Evolutionary conservation across 306 rosid genomes (phyloP), one percentile per base, ranked within the genome.

Genomic region (Rosa rugosa): DNA sequence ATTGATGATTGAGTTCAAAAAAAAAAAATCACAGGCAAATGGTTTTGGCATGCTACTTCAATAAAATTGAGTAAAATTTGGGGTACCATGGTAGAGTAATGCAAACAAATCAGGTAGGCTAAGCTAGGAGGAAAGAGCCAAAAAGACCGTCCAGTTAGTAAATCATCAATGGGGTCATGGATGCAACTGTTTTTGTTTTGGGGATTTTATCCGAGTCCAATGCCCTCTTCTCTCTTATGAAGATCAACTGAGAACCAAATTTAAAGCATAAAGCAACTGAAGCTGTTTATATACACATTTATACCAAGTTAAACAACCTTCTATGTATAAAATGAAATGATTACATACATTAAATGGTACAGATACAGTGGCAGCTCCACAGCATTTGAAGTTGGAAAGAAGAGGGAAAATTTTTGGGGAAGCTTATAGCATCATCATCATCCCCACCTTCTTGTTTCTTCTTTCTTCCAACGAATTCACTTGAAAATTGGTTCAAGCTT

Each of bases 201-300:
- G 81, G 85, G 72, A 70, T 80, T 22, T 56, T 72, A 84, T 71
- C 86, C 76, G 79, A 87, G 75, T 78, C 83, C 69, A 38, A 81
- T 81, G 87, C 69, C 49, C 83, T 69, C 73, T 73, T 18, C 23
- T 23, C 34, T 63, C 60, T 18, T 38, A 42, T 41, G 41, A 82
- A 84, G 36, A 64, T 80, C 65, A 72, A 80, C 85, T 69, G 80
- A 59, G 79, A 45, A 79, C 78, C 84, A 83, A 50, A 42, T 59
- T 71, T 17, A 49, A 81, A 72, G 56, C 76, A 72, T 31, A 71
- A 80, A 66, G 47, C 83, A 81, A 87, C 92, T 77, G 85, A 77
- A 80, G 83, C 86, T 91, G 99, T 91, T 81, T 91, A 93, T 96
- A 87, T 96, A 91, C 98, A 88, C 86, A 79, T 88, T 84, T 80